phyloP scores from a whole-genome alignment of 2,329 filamentous ascomycete species.

The Onygenales sp. region DNA sequence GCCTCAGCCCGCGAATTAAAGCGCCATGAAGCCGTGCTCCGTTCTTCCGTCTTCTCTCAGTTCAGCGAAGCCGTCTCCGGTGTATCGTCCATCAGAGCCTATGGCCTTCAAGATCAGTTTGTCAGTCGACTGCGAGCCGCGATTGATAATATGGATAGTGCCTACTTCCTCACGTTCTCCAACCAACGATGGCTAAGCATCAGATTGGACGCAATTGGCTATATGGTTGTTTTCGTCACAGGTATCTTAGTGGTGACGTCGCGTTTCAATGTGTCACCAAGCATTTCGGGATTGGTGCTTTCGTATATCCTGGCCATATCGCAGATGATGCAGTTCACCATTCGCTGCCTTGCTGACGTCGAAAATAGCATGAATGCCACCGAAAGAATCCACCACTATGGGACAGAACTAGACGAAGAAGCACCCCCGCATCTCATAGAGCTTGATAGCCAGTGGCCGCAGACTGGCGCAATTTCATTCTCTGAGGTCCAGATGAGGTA shows the following conservation, averaged over 20 bases:
- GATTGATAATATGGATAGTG: constrained; percentile 86
- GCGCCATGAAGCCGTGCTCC: constrained; percentile 80
- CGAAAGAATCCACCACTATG: constrained; percentile 85
- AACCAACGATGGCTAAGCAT: constrained; percentile 91
- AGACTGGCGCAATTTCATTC: constrained; percentile 72
- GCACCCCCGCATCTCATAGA: constrained; percentile 68
- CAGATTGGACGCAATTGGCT: constrained; percentile 76
- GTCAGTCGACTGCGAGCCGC: constrained; percentile 56
- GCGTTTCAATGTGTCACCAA: constrained; percentile 74
- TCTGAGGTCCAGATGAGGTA: constrained; percentile 72
- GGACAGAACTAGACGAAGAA: constrained; percentile 76
- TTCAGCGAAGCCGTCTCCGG: constrained; percentile 76
- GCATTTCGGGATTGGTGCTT: constrained; percentile 76
- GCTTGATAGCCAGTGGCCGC: constrained; percentile 69
- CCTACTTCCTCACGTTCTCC: constrained; percentile 89
- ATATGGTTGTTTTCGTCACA: constrained; percentile 73
- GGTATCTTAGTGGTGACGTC: constrained; percentile 88
- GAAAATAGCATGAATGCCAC: constrained; percentile 98
- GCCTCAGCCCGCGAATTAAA: constrained; percentile 89
- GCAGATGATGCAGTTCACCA: constrained; percentile 91
- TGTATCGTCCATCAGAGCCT: constrained; percentile 77
- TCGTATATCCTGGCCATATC: constrained; percentile 91
- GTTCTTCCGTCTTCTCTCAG: constrained; percentile 79
- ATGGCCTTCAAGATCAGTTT: constrained; percentile 72
- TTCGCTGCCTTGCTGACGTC: constrained; percentile 86